These are phyloP conservation scores for Suzukiozyma palmioleophila DNA, from an alignment of 1,139 yeast species.

Conservation along the genomic window DNA sequence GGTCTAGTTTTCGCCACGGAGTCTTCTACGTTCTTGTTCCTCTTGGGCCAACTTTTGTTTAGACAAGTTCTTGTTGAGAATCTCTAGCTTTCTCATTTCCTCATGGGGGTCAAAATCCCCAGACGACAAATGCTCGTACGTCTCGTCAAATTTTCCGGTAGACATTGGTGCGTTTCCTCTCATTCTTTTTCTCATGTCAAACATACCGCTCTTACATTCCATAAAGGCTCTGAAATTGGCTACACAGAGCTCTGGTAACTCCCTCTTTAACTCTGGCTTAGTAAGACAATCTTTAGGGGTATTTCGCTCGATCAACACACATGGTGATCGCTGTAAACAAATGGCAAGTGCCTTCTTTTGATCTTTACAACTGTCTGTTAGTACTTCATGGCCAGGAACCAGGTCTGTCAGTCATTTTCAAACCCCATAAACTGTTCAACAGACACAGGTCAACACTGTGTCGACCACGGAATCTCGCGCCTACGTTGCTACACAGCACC, in stretches of 20 bases:
- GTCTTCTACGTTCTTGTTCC: slow-evolving; percentile 13
- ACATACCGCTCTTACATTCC: slow-evolving; percentile 81
- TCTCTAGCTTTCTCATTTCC: slow-evolving; percentile 67
- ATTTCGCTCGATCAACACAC: slow-evolving; percentile 85
- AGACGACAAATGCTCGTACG: slow-evolving; percentile 67
- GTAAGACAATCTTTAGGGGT: slow-evolving; percentile 87
- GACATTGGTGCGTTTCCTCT: slow-evolving; percentile 92
- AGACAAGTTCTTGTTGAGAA: slow-evolving; percentile 46
- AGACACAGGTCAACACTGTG: background rate
- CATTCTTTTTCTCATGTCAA: slow-evolving; percentile 88
- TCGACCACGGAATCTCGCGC: background rate
- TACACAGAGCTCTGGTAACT: slow-evolving; percentile 83
- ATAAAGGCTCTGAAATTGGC: slow-evolving; percentile 81
- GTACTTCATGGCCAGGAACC: slow-evolving; percentile 5
- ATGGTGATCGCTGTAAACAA: slow-evolving; percentile 92
- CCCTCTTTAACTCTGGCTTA: slow-evolving; percentile 68
- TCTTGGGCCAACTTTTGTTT: slow-evolving; percentile 23
- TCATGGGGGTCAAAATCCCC: slow-evolving; percentile 82
- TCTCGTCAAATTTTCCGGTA: slow-evolving; percentile 88
- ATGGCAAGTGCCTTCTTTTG: slow-evolving; percentile 90
- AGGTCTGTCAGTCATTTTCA: background rate
- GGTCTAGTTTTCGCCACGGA: slow-evolving; percentile 1
- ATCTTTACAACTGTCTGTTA: slow-evolving; percentile 74
- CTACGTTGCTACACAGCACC: too few relatives aligned
- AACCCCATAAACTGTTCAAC: background rate